Evolutionary conservation across 2,329 filamentous ascomycete genomes (phyloP), one percentile per base, ranked within the genome.

Genomic region (Fusarium sp.): DNA sequence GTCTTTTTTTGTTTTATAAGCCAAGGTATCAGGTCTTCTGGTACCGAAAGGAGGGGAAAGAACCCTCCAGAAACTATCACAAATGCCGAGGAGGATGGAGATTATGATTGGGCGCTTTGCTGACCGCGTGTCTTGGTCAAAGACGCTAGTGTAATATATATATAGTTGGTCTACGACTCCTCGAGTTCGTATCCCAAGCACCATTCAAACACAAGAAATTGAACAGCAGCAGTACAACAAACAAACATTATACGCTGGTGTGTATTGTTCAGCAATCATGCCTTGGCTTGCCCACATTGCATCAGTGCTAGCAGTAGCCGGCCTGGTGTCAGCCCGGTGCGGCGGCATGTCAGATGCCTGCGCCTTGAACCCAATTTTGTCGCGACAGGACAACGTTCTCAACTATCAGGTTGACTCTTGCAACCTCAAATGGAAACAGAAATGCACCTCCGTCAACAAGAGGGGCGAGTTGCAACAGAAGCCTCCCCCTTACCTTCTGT

Each of bases 311-410:
- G 38, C 22, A 10, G 3, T 58, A 38, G 27, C 32, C 8, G n/a
- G 47, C 22, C 38, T 53, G 6, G 47, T 53, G 13, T n/a, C 18
- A 6, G 56, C 56, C 13, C 11, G 5, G 18, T 58, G 47, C 47
- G n/a, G 20, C 8, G 56, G 56, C 24, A 45, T 11, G n/a, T 59
- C 48, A 16, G 56, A 59, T 20, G 56, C 24, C 29, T 59, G 56
- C 29, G 54, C 56, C 22, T n/a, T 29, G 11, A 59, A 59, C 8
- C 56, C 56, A 5, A 30, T 45, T 12, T 16, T 10, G 2, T 13
- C 46, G 1, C 51, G 24, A 3, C 32, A 24, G 11, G 13, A 40
- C 25, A 58, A 60, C 3, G 3, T 13, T 0, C 8, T 13, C 11
- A 60, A 60, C 52, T 60, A 41, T 2, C 58, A 58, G 6, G 5